These are phyloP conservation scores for Stachybotrys chlorohalonatus DNA, from an alignment of 2,329 filamentous ascomycete genomes.

Conservation along the genomic window DNA sequence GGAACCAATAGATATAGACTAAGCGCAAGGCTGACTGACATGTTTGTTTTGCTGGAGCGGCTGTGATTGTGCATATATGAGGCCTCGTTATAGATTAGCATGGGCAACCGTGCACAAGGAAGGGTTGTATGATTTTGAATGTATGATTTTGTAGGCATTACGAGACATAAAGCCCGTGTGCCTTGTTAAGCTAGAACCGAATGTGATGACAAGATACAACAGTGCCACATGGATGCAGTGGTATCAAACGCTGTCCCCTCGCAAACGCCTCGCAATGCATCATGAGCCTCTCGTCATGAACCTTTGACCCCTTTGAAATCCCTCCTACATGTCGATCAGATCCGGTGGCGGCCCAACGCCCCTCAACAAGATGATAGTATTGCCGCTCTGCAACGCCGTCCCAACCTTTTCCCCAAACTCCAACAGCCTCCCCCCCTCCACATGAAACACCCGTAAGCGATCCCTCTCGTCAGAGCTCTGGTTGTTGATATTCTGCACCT, in stretches of 20 bases:
- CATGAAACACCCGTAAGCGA: constrained; percentile 80
- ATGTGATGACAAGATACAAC: not conserved
- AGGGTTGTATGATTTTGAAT: too few species aligned
- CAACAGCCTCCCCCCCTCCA: constrained; percentile 77
- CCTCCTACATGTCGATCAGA: constrained; percentile 44
- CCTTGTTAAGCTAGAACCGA: not conserved
- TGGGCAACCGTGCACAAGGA: too few species aligned
- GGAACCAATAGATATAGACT: not conserved
- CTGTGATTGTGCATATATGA: not conserved
- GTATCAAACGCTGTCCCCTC: not conserved
- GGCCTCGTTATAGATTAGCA: too few species aligned
- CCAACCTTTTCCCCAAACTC: constrained; percentile 86
- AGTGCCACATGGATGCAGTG: not conserved
- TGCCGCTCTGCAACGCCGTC: constrained; percentile 62
- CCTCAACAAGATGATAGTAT: constrained; percentile 80
- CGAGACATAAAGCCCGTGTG: too few species aligned
- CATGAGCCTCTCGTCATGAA: not conserved
- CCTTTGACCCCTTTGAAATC: not conserved
- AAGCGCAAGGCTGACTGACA: not conserved
- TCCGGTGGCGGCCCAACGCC: constrained; percentile 76
- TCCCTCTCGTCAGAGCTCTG: constrained; percentile 66
- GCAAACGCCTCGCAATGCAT: constrained; percentile 1
- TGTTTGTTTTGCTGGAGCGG: not conserved
- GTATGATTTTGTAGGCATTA: too few species aligned
- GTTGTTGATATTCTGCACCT: constrained; percentile 80